Base-by-base conservation (phyloP, 2,329 filamentous ascomycete genomes). In the Coniochaeta hoffmannii region DNA sequence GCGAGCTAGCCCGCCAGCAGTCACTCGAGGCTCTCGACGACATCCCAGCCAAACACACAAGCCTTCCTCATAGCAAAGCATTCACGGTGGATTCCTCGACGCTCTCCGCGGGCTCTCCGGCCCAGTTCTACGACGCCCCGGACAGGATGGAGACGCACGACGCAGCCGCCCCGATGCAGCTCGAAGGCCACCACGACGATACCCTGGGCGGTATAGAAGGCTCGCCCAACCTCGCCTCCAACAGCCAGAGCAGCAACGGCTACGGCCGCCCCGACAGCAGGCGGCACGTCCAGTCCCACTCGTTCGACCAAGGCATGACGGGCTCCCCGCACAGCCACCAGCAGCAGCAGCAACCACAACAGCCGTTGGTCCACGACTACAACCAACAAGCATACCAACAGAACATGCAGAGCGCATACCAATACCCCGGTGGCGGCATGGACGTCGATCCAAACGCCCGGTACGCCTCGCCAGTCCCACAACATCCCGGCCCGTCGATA, bases 31-130 rank as follows among this genome's bases (percentile, higher is more conserved):
- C n/a, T n/a, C n/a, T 28, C 24, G 5, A 17, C 24, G 12, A 5
- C 26, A 28, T n/a, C 41, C 15, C 14, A 24, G 2, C 22, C 41
- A n/a, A 46, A 4, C 19, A 4, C 19, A 46, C n/a, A 46, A 26
- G 19, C 22, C 19, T 28, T 46, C 24, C 26, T 28, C 6, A 46
- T 22, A n/a, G 26, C 24, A 46, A 34, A 19, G 28, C 55, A 31
- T 53, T 56, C 72, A 76, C 67, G 59, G 76, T 82, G 79, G 80
- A 83, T 77, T 75, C 75, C 59, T 76, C 76, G 58, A 76, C 70
- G 17, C 64, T 77, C 32, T 72, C 73, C 50, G 70, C 71, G 64
- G 77, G 76, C 71, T 78, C 77, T 58, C 69, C 73, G 67, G 76
- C 71, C 72, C 77, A 78, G 65, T 78, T 75, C 65, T 75, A 76